Conservation (phyloP, 805 yeast genomes). For the Barnettozyma vustinii region DNA sequence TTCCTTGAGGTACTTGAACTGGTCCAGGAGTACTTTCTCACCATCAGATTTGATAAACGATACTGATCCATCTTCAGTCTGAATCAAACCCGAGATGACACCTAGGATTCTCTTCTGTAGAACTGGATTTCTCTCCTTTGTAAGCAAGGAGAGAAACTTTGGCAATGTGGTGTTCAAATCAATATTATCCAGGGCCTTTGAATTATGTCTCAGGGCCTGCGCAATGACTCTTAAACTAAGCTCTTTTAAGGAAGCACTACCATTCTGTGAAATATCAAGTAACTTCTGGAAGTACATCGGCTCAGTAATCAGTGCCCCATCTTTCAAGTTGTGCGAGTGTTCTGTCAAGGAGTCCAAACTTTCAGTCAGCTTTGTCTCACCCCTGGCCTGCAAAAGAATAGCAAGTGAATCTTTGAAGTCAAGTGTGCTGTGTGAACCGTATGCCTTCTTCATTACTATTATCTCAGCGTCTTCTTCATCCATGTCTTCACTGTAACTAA, state of each 20-base stretch:
- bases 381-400: neutral
- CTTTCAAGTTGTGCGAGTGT: slow-evolving; percentile 61
- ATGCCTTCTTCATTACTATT: slow-evolving; percentile 20
- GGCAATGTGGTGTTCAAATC: slow-evolving; percentile 12
- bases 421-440: slow-evolving; percentile 12
- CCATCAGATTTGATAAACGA: slow-evolving; percentile 19
- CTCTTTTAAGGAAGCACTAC: slow-evolving; percentile 35
- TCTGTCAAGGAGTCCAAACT: slow-evolving; percentile 42
- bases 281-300: slow-evolving; percentile 29
- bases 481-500: slow-evolving; percentile 12
- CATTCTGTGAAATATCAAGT: slow-evolving; percentile 21
- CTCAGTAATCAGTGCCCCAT: slow-evolving; percentile 45
- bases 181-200: slow-evolving; percentile 45
- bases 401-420: slow-evolving; percentile 16
- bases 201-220: slow-evolving; percentile 69
- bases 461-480: slow-evolving; percentile 19
- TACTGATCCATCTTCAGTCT: slow-evolving; percentile 29
- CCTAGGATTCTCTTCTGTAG: slow-evolving; percentile 47
- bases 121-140: slow-evolving; percentile 24
- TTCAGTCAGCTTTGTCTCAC: slow-evolving; percentile 13
- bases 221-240: slow-evolving; percentile 55
- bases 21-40: slow-evolving; percentile 20
- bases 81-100: slow-evolving; percentile 41
- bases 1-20: slow-evolving; percentile 19
- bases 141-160: slow-evolving; percentile 8